A percentile compares a stretch with the other conserved stretches of the same genome.
phyloP scores from a whole-genome alignment of 768 basidiomycete genomes.

The Clitopilus passeckerianus region DNA sequence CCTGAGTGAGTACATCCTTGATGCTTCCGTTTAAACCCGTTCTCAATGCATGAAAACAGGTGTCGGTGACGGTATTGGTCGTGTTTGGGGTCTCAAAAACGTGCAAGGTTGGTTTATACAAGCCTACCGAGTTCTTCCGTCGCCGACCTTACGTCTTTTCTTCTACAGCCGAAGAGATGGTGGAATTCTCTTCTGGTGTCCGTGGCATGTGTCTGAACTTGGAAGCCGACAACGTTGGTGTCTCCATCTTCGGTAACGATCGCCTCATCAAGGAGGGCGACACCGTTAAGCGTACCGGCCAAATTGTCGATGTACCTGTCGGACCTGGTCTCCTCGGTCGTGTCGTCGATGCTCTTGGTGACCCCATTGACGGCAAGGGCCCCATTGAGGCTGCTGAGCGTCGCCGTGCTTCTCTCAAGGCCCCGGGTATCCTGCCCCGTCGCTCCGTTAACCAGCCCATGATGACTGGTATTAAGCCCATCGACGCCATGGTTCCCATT shows the following conservation, averaged over 20 bases:
- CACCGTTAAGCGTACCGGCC: slow-evolving; percentile 99
- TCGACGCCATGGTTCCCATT: slow-evolving; percentile 99
- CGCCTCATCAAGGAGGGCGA: slow-evolving; percentile 99
- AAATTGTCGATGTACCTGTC: slow-evolving; percentile 99
- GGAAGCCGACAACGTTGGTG: slow-evolving; percentile 99
- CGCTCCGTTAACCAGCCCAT: slow-evolving; percentile 99
- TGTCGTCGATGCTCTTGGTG: slow-evolving; percentile 98
- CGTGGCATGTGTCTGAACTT: slow-evolving; percentile 99
- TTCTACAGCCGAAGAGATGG: slow-evolving; percentile 94
- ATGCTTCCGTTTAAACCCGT: neutral
- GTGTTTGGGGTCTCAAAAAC: slow-evolving; percentile 98
- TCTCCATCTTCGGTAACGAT: slow-evolving; percentile 98
- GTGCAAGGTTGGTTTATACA: slow-evolving; percentile 73
- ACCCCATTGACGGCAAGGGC: slow-evolving; percentile 99
- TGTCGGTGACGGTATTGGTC: slow-evolving; percentile 99
- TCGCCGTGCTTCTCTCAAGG: slow-evolving; percentile 96
- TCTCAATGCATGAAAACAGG: slow-evolving; percentile 43
- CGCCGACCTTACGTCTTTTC: slow-evolving; percentile 3
- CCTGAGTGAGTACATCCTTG: slow-evolving; percentile 62
- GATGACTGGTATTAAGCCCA: slow-evolving; percentile 99
- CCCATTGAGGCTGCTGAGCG: slow-evolving; percentile 92
- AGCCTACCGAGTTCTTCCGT: neutral
- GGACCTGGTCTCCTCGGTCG: slow-evolving; percentile 96
- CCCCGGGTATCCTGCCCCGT: slow-evolving; percentile 98
- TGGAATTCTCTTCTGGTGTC: slow-evolving; percentile 99